These are phyloP conservation scores for Zygoascus flipseniorum DNA, from an alignment of 805 yeast species.

Conservation along the genomic window DNA sequence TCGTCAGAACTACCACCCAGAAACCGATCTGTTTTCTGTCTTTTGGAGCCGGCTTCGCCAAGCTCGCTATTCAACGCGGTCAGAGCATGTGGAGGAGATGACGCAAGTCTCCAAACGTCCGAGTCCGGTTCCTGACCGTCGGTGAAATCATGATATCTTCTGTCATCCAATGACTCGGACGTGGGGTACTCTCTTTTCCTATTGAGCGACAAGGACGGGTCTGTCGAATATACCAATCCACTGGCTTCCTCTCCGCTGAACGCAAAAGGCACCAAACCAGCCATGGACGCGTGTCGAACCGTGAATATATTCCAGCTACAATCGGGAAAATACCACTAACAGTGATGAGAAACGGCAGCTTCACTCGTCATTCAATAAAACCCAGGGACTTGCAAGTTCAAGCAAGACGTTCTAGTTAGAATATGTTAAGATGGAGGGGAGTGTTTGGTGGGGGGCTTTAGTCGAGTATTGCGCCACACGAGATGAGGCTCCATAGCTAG, in stretches of 20 bases:
- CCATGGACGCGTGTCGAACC: neutral
- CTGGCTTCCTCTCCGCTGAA: conserved; percentile 4
- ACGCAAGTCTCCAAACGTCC: conserved; percentile 6
- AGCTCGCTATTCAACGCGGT: conserved; percentile 2
- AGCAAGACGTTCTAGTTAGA: no score
- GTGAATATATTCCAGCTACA: neutral
- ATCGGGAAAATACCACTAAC: no score
- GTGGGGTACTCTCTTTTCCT: conserved; percentile 11
- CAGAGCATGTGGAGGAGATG: conserved; percentile 12
- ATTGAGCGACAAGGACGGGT: conserved; percentile 10
- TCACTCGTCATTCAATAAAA: no score
- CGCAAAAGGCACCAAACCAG: conserved; percentile 8
- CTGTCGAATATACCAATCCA: conserved; percentile 7
- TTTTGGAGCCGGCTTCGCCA: neutral
- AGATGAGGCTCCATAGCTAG: no score
- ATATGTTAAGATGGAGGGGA: no score
- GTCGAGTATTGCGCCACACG: no score
- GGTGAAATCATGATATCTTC: conserved; percentile 13
- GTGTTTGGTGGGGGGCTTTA: no score
- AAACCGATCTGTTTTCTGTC: neutral
- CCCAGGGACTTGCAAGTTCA: no score
- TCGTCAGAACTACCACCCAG: neutral
- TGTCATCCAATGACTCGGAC: conserved; percentile 10
- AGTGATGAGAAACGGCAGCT: no score
- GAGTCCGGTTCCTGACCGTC: conserved; percentile 8